Evolutionary conservation across 2,329 filamentous ascomycete species (phyloP).

Genomic region (Aspergillus ochraceoroseus): DNA sequence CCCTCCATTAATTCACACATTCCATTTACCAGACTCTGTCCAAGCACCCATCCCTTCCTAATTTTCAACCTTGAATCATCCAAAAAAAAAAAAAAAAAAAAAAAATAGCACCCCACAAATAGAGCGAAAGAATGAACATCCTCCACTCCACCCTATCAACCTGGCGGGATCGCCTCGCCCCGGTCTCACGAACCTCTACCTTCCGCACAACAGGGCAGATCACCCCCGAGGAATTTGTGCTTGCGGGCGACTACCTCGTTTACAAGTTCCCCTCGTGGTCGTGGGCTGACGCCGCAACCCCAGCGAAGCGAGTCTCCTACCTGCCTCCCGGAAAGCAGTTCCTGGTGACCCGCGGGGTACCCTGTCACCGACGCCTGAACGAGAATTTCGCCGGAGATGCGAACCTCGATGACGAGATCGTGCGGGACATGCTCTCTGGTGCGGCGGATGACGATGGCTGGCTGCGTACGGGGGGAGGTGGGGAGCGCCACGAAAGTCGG

Average conservation of each 20-base stretch:
- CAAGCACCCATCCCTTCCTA: neutral
- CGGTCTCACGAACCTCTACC: slow-evolving; percentile 82
- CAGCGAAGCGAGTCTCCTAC: slow-evolving; percentile 70
- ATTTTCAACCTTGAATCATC: neutral
- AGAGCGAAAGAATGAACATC: slow-evolving; percentile 64
- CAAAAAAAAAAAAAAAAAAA: neutral
- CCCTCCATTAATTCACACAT: neutral
- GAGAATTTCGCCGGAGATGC: slow-evolving; percentile 89
- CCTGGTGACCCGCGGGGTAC: slow-evolving; percentile 87
- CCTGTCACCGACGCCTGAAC: slow-evolving; percentile 84
- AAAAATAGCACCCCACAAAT: neutral
- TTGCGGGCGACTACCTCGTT: slow-evolving; percentile 93
- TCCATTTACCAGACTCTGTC: neutral
- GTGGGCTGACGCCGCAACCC: slow-evolving; percentile 85
- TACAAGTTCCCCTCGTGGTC: slow-evolving; percentile 99
- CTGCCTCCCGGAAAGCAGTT: slow-evolving; percentile 91
- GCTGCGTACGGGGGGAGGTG: slow-evolving; percentile 77
- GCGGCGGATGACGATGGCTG: slow-evolving; percentile 73
- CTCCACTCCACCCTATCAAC: slow-evolving; percentile 89
- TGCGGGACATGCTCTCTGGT: slow-evolving; percentile 66
- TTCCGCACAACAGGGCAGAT: slow-evolving; percentile 93
- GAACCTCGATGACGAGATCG: slow-evolving; percentile 78
- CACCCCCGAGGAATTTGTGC: slow-evolving; percentile 93
- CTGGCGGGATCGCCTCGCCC: slow-evolving; percentile 85
- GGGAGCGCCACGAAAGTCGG: slow-evolving; percentile 65